phyloP scores from a whole-genome alignment of 495 filamentous ascomycete species.

The Penicillium cinerascens region DNA sequence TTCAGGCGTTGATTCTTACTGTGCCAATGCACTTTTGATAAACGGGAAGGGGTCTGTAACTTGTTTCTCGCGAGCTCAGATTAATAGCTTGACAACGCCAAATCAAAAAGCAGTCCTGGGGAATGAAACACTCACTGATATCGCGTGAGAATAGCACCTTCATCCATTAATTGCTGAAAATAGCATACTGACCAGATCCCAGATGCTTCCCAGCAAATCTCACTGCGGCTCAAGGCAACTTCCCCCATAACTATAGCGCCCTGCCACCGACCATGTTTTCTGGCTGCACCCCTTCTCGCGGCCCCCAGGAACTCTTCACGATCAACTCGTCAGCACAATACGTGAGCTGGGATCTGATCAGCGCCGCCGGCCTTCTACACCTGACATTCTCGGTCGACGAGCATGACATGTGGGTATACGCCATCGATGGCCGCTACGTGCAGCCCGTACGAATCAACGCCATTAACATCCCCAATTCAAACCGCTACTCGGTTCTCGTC shows the following conservation, averaged over 20 bases:
- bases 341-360: slow-evolving; percentile 33
- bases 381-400: slow-evolving; percentile 38
- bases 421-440: slow-evolving; percentile 41
- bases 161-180: too few species aligned
- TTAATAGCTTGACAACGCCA: slow-evolving; percentile 33
- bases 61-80: slow-evolving; percentile 37
- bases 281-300: slow-evolving; percentile 33
- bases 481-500: slow-evolving; percentile 37
- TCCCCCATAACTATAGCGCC: slow-evolving; percentile 20
- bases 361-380: slow-evolving; percentile 21
- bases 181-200: neutral
- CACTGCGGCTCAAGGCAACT: slow-evolving; percentile 13
- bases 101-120: slow-evolving; percentile 24
- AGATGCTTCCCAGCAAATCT: slow-evolving; percentile 21
- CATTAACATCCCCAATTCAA: slow-evolving; percentile 28
- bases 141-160: slow-evolving; percentile 34
- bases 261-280: slow-evolving; percentile 22
- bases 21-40: slow-evolving; percentile 51
- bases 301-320: slow-evolving; percentile 23
- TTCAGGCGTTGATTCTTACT: slow-evolving; percentile 38
- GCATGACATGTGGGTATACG: slow-evolving; percentile 42
- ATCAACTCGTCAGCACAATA: slow-evolving; percentile 26
- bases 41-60: slow-evolving; percentile 53
- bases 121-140: slow-evolving; percentile 40
- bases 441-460: slow-evolving; percentile 32